Conservation (phyloP, 257 asterid species). For the Fraxinus quadrangulata region DNA sequence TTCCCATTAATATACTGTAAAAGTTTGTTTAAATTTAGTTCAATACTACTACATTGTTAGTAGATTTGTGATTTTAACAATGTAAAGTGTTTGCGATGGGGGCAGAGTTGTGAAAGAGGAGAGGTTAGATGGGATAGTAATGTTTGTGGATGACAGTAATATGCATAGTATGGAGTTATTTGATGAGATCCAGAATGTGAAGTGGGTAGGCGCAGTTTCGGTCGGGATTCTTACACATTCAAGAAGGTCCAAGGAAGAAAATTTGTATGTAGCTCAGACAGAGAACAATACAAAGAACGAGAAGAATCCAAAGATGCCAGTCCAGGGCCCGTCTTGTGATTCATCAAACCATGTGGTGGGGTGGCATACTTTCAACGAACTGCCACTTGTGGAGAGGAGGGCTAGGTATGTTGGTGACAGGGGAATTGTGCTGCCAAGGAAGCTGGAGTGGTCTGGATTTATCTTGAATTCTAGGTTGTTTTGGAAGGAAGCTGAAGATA, state of each 20-base stretch:
- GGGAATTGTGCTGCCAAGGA: conserved; percentile 78
- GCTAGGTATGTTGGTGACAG: conserved; percentile 81
- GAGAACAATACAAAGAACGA: conserved; percentile 49
- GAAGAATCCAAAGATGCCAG: conserved; percentile 48
- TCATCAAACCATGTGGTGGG: conserved; percentile 76
- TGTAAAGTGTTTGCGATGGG: conserved; percentile 17
- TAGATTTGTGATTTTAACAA: conserved; percentile 16
- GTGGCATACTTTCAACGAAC: conserved; percentile 71
- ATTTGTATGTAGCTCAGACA: conserved; percentile 31
- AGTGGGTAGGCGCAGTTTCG: conserved; percentile 86
- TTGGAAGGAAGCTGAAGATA: conserved; percentile 68
- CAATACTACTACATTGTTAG: neutral
- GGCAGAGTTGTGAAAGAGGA: conserved; percentile 71
- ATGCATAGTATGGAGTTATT: conserved; percentile 90
- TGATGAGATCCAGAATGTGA: conserved; percentile 93
- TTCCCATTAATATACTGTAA: neutral
- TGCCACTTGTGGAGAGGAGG: conserved; percentile 52
- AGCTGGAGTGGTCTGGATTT: conserved; percentile 92
- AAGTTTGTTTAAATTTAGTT: neutral
- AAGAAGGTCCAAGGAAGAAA: conserved; percentile 54
- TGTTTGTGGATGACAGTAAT: conserved; percentile 97
- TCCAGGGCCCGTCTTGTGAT: conserved; percentile 96
- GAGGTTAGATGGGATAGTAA: conserved; percentile 78
- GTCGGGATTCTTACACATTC: conserved; percentile 82
- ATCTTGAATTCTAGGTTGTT: conserved; percentile 79